A percentile compares a stretch with the other conserved stretches of the same genome.
Evolutionary conservation across 1,139 yeast species (phyloP).

Genomic region (Saccharomycopsis phalli): DNA sequence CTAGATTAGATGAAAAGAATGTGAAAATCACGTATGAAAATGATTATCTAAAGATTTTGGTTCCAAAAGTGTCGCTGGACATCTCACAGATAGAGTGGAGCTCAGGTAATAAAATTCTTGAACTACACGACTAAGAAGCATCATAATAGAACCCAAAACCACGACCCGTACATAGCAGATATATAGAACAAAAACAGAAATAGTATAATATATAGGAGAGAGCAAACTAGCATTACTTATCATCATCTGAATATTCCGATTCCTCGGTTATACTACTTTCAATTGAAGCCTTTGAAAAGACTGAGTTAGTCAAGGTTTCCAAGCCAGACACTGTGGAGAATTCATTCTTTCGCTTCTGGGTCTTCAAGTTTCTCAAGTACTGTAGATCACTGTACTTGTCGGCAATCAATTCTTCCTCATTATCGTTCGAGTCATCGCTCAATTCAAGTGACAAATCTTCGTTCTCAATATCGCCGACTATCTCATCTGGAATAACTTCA

Average conservation of each 20-base stretch:
- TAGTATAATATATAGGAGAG: not conserved
- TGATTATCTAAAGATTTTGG: not conserved
- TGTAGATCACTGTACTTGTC: constrained; percentile 16
- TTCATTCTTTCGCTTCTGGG: not conserved
- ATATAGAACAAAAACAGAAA: not conserved
- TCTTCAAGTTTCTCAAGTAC: constrained; percentile 13
- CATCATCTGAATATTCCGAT: constrained; percentile 3
- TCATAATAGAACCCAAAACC: too few species aligned
- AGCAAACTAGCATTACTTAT: too few species aligned
- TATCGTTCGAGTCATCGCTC: not conserved
- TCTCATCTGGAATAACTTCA: not conserved
- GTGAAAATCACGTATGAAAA: not conserved
- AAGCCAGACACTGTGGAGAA: not conserved
- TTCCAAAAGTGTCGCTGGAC: not conserved
- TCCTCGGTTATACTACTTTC: constrained; percentile 8
- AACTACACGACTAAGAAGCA: too few species aligned
- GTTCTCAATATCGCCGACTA: not conserved
- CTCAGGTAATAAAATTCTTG: too few species aligned
- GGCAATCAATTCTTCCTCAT: constrained; percentile 16
- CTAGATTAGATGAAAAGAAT: not conserved
- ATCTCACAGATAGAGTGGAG: too few species aligned
- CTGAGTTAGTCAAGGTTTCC: not conserved
- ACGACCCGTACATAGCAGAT: too few species aligned
- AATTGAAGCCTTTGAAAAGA: constrained; percentile 2
- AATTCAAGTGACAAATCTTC: not conserved